Base-by-base conservation (phyloP, 73 alveolate genomes). In the Paramecium biaurelia region DNA sequence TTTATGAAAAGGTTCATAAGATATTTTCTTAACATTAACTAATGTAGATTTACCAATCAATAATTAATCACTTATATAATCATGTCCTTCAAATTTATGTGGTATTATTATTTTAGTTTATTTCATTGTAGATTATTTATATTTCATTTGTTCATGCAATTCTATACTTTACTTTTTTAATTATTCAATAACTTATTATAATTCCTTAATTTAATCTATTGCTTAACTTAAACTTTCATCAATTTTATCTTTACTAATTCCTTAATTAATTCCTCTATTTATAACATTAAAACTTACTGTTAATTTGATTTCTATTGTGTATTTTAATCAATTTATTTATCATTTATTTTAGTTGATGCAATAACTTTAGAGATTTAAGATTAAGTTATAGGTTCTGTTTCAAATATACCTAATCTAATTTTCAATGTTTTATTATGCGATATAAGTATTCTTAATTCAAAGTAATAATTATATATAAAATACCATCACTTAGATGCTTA, bases 401-500 rank as follows among this genome's bases (percentile, higher is more conserved):
- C 49, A 45, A 4, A 79, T 12, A 45, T 42, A 15, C 49, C 74
- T 24, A 79, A 79, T 47, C 56, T 38, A 20, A 9, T 23, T 79
- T 79, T 23, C 20, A 79, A 45, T 14, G 42, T 79, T 79, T 79
- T 79, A 43, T 41, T 47, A 10, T 79, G 34, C 1, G 76, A 41
- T 79, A 6, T 7, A 7, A 79, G 47, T 11, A 79, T 5, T 42
- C 47, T 79, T 79, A 79, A 23, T 79, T 79, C 87, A 30, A 53
- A 18, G 30, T 35, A 1, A 74, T 74, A 15, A 41, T 74, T 7
- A 20, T 34, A 14, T 30, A 9, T 53, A 74, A n/a, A 23, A n/a
- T 74, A 74, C 87, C 90, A 21, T 79, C 90, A 20, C 15, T 79
- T 11, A 79, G 35, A 45, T 79, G 47, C 5, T 79, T 42, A 53